A percentile compares a stretch with the other conserved stretches of the same genome.
phyloP scores from a whole-genome alignment of 2,329 filamentous ascomycete genomes.

The Pezicula rhizophila region DNA sequence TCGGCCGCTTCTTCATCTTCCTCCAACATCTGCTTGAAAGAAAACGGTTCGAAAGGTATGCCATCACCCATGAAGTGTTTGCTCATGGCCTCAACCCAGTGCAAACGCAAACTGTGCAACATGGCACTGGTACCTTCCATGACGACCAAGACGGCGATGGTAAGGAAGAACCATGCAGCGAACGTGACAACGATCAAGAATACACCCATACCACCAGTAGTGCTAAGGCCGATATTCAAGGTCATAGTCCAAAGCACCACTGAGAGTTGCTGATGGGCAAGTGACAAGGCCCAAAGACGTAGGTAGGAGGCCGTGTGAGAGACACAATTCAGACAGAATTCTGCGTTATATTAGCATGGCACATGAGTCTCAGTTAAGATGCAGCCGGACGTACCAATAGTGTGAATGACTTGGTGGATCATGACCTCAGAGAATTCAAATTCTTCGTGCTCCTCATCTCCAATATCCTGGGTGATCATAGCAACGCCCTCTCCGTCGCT shows the following conservation, averaged over 20 bases:
- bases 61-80: conserved; percentile 94
- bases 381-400: conserved; percentile 68
- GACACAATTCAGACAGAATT: conserved; percentile 98
- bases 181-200: conserved; percentile 79
- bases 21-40: conserved; percentile 76
- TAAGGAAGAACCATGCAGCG: conserved; percentile 84
- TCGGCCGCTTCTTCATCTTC: conserved; percentile 64
- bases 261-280: conserved; percentile 96
- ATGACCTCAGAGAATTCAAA: conserved; percentile 97
- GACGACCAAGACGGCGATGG: conserved; percentile 73
- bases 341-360: conserved; percentile 39
- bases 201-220: conserved; percentile 61
- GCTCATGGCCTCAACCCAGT: conserved; percentile 97
- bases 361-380: neutral
- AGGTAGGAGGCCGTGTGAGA: conserved; percentile 98
- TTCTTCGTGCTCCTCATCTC: conserved; percentile 81
- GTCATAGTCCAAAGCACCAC: conserved; percentile 98
- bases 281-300: conserved; percentile 93
- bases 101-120: conserved; percentile 84
- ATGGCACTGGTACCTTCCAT: conserved; percentile 97
- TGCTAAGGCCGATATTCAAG: conserved; percentile 66
- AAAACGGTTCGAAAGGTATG: conserved; percentile 82
- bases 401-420: conserved; percentile 99
- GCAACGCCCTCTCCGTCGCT: conserved; percentile 78
- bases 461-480: conserved; percentile 82